Evolutionary conservation across 2,329 filamentous ascomycete species (phyloP).

Genomic region (Taxawa tesnikishii): DNA sequence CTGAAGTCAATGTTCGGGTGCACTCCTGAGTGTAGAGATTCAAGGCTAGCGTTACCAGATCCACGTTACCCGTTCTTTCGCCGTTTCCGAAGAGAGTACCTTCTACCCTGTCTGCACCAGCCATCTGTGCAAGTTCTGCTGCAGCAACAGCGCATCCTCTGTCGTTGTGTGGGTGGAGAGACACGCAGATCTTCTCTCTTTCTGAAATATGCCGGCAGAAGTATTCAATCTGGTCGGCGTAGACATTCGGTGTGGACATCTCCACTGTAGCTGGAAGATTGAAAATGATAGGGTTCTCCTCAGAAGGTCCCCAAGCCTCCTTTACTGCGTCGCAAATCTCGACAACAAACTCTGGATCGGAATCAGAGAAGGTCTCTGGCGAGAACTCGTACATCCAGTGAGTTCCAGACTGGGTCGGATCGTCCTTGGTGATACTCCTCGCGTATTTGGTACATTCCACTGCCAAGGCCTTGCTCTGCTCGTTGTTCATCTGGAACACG

Average conservation of each 20-base stretch:
- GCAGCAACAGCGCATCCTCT: constrained; percentile 81
- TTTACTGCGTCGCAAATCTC: constrained; percentile 87
- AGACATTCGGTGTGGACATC: constrained; percentile 87
- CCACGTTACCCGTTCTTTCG: constrained; percentile 90
- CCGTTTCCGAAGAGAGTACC: constrained; percentile 91
- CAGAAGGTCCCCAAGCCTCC: constrained; percentile 75
- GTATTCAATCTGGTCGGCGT: constrained; percentile 92
- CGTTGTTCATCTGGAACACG: constrained; percentile 77
- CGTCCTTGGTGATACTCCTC: constrained; percentile 77
- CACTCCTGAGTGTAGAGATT: constrained; percentile 91
- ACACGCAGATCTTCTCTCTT: constrained; percentile 77
- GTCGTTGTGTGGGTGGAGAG: constrained; percentile 90
- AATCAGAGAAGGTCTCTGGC: constrained; percentile 85
- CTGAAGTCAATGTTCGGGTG: constrained; percentile 82
- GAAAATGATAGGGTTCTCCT: constrained; percentile 79
- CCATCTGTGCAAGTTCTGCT: constrained; percentile 90
- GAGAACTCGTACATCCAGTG: constrained; percentile 75
- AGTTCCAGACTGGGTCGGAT: constrained; percentile 42
- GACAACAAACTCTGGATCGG: constrained; percentile 69
- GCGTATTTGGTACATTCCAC: constrained; percentile 79
- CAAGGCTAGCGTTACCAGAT: constrained; percentile 80
- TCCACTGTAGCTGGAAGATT: constrained; percentile 95
- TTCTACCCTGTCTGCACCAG: constrained; percentile 86
- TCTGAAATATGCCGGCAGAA: constrained; percentile 80
- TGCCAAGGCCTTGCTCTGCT: constrained; percentile 70